A percentile compares a stretch with the other conserved stretches of the same genome.
phyloP scores from a whole-genome alignment of 345 rosid genomes.

The Lumnitzera littorea region DNA sequence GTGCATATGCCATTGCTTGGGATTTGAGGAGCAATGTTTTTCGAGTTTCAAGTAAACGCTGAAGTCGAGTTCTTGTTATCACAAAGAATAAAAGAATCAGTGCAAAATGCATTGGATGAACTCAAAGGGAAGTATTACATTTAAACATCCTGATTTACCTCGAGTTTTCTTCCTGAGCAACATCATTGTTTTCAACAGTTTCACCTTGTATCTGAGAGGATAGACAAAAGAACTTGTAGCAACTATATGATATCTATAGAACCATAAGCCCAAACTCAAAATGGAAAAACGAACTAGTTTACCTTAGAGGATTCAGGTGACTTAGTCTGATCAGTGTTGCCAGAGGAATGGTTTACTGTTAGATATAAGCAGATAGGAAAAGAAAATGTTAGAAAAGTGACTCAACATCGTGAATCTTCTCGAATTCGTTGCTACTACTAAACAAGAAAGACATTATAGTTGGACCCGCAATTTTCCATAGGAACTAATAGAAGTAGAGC shows the following conservation, averaged over 20 bases:
- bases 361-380: not conserved
- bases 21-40: slow-evolving; percentile 59
- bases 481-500: no score
- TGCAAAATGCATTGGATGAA: not conserved
- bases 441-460: no score
- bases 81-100: slow-evolving; percentile 17
- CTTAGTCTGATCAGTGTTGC: slow-evolving; percentile 20
- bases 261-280: not conserved
- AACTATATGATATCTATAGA: not conserved
- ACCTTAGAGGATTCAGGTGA: slow-evolving; percentile 53
- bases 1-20: slow-evolving; percentile 90
- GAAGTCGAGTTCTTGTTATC: slow-evolving; percentile 57
- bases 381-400: not conserved
- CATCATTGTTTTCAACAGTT: slow-evolving; percentile 22
- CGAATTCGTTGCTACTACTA: not conserved
- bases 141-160: slow-evolving; percentile 34
- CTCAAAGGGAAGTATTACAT: not conserved
- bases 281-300: not conserved
- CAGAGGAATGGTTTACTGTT: slow-evolving; percentile 25
- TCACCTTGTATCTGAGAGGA: slow-evolving; percentile 30
- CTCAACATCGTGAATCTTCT: not conserved
- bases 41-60: slow-evolving; percentile 59
- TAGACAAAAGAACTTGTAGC: slow-evolving; percentile 10
- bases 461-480: no score
- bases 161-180: slow-evolving; percentile 50